These are phyloP conservation scores for Sabuloglossum arenarium DNA, from an alignment of 495 filamentous ascomycete genomes.

Conservation along the genomic window DNA sequence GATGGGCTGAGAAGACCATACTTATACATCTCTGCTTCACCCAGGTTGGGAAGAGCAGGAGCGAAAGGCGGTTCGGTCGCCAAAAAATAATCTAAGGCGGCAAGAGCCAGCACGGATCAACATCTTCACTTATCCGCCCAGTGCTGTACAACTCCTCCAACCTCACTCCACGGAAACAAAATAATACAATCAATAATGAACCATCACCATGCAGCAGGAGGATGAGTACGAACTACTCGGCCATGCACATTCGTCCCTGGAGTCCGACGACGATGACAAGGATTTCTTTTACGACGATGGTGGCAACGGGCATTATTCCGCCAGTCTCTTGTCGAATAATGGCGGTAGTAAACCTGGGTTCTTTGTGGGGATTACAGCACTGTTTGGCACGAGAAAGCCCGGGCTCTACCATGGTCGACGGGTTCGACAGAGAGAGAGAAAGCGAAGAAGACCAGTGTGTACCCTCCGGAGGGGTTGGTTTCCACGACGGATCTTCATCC, in stretches of 20 bases:
- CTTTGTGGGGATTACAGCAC: background rate
- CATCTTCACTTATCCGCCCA: too few species aligned
- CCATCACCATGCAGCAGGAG: background rate
- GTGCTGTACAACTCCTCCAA: background rate
- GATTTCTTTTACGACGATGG: background rate
- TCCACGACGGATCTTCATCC: background rate
- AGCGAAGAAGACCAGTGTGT: background rate
- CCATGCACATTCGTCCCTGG: background rate
- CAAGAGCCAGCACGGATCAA: too few species aligned
- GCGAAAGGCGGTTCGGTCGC: too few species aligned
- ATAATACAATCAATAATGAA: background rate
- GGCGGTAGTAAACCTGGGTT: background rate
- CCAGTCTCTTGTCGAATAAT: background rate
- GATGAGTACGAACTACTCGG: background rate
- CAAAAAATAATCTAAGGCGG: too few species aligned
- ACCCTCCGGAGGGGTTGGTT: background rate
- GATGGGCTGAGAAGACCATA: too few species aligned
- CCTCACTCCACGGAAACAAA: background rate
- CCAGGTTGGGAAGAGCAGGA: too few species aligned
- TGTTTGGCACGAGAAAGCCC: background rate
- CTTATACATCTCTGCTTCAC: too few species aligned
- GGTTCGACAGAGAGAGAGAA: background rate
- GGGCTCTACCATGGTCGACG: background rate
- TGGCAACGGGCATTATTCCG: background rate
- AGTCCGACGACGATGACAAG: background rate